These are phyloP conservation scores for Fusarium sarcochroum DNA, from an alignment of 2,329 filamentous ascomycete species.

Conservation along the genomic window DNA sequence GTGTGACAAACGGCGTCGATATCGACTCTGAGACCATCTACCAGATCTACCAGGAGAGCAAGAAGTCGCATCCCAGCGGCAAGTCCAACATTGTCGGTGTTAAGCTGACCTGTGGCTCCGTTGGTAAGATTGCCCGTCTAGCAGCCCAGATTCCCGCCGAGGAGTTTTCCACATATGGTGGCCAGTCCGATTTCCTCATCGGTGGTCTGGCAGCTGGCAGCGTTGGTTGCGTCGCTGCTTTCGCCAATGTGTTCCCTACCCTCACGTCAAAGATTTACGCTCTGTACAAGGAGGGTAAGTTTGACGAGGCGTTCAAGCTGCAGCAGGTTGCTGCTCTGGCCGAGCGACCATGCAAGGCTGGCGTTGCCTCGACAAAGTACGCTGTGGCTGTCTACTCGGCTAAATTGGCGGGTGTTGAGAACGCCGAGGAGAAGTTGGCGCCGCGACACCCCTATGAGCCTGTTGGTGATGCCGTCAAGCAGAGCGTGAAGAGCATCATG, in stretches of 20 bases:
- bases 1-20: slow-evolving; percentile 77
- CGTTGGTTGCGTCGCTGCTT: slow-evolving; percentile 72
- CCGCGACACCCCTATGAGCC: slow-evolving; percentile 74
- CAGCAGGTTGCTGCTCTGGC: slow-evolving; percentile 75
- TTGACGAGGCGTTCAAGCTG: slow-evolving; percentile 70
- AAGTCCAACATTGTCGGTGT: slow-evolving; percentile 74
- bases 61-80: slow-evolving; percentile 35
- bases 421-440: slow-evolving; percentile 69
- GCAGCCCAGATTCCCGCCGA: slow-evolving; percentile 62
- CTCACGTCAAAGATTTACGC: slow-evolving; percentile 71
- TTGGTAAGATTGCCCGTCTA: slow-evolving; percentile 78
- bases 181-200: slow-evolving; percentile 80
- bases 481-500: slow-evolving; percentile 51
- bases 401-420: slow-evolving; percentile 69
- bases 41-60: slow-evolving; percentile 44
- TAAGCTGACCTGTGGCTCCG: slow-evolving; percentile 80
- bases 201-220: slow-evolving; percentile 71
- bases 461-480: slow-evolving; percentile 60
- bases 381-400: slow-evolving; percentile 74
- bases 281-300: slow-evolving; percentile 71
- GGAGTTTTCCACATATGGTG: slow-evolving; percentile 77
- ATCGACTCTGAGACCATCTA: slow-evolving; percentile 74
- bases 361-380: slow-evolving; percentile 78
- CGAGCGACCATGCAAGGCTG: slow-evolving; percentile 75
- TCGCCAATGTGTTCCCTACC: slow-evolving; percentile 73